Evolutionary conservation across 352 stramenopile species (phyloP).

Genomic region (Globisporangium sylvaticum): DNA sequence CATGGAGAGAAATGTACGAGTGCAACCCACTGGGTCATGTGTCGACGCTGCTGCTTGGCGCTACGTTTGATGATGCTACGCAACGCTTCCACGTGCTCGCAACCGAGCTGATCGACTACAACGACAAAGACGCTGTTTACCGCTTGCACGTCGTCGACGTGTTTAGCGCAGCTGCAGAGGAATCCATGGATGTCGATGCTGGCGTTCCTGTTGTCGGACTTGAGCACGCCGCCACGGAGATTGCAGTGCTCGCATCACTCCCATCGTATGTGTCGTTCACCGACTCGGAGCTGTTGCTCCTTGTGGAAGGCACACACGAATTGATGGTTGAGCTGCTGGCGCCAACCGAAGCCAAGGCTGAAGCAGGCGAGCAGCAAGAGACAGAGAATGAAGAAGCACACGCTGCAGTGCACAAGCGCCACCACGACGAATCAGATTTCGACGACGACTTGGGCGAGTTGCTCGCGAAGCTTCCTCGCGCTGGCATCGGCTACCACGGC

Average conservation of each 20-base stretch:
- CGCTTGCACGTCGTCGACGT: slow-evolving; percentile 44
- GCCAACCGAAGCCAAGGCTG: not conserved
- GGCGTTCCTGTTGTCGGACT: slow-evolving; percentile 31
- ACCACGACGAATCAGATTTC: slow-evolving; percentile 46
- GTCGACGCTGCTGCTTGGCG: slow-evolving; percentile 42
- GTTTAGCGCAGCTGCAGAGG: slow-evolving; percentile 12
- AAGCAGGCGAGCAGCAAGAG: not conserved
- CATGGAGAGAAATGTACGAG: slow-evolving; percentile 47
- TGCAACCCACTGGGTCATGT: slow-evolving; percentile 36
- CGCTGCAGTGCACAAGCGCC: slow-evolving; percentile 38
- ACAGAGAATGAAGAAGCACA: slow-evolving; percentile 12
- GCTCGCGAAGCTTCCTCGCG: slow-evolving; percentile 60
- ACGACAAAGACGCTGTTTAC: slow-evolving; percentile 52
- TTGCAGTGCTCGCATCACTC: slow-evolving; percentile 48
- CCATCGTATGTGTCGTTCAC: slow-evolving; percentile 51
- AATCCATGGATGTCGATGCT: slow-evolving; percentile 31
- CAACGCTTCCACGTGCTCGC: slow-evolving; percentile 42
- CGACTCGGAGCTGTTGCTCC: slow-evolving; percentile 38
- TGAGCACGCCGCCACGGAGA: slow-evolving; percentile 31
- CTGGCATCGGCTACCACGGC: slow-evolving; percentile 76
- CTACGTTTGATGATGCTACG: slow-evolving; percentile 36
- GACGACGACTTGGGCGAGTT: slow-evolving; percentile 57
- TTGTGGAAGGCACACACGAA: slow-evolving; percentile 55
- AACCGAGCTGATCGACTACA: slow-evolving; percentile 35
- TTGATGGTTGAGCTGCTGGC: slow-evolving; percentile 38